phyloP scores from a whole-genome alignment of 2,329 filamentous ascomycete species.

The Alternaria sp. region DNA sequence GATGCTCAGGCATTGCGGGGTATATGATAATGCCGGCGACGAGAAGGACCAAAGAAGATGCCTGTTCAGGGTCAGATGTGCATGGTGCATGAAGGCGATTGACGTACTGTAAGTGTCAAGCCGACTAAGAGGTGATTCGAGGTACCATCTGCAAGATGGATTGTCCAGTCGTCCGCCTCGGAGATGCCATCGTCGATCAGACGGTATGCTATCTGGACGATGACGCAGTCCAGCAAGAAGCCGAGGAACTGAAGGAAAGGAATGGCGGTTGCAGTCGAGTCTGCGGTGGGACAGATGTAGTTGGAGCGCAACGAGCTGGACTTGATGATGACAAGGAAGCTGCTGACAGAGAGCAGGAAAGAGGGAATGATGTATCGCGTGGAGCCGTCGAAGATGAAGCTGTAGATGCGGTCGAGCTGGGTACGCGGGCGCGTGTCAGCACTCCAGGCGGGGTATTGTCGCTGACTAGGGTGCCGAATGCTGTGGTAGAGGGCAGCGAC shows the following conservation, averaged over 20 bases:
- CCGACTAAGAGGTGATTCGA: conserved; percentile 36
- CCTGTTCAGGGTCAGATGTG: conserved; percentile 30
- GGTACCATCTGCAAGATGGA: conserved; percentile 35
- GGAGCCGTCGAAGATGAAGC: conserved; percentile 35
- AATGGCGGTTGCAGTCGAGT: conserved; percentile 31
- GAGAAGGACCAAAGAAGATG: conserved; percentile 37
- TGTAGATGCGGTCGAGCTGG: conserved; percentile 32
- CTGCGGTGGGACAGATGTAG: conserved; percentile 40
- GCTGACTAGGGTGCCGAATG: conserved; percentile 32
- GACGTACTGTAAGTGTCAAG: conserved; percentile 37
- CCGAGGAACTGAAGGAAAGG: conserved; percentile 39
- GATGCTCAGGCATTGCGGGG: conserved; percentile 41
- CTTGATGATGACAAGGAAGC: conserved; percentile 38
- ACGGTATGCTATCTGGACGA: conserved; percentile 32
- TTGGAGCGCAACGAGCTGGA: conserved; percentile 38
- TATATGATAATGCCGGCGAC: conserved; percentile 39
- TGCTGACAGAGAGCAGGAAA: conserved; percentile 38
- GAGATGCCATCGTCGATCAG: conserved; percentile 37
- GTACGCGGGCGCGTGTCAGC: conserved; percentile 29
- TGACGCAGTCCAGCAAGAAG: conserved; percentile 37
- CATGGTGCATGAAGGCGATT: not conserved
- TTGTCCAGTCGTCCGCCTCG: conserved; percentile 29
- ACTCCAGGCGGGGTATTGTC: conserved; percentile 38
- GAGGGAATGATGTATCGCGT: conserved; percentile 44
- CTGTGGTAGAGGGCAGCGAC: conserved; percentile 41